Conservation (phyloP, 352 stramenopile genomes). For the Globisporangium carolinianum region DNA sequence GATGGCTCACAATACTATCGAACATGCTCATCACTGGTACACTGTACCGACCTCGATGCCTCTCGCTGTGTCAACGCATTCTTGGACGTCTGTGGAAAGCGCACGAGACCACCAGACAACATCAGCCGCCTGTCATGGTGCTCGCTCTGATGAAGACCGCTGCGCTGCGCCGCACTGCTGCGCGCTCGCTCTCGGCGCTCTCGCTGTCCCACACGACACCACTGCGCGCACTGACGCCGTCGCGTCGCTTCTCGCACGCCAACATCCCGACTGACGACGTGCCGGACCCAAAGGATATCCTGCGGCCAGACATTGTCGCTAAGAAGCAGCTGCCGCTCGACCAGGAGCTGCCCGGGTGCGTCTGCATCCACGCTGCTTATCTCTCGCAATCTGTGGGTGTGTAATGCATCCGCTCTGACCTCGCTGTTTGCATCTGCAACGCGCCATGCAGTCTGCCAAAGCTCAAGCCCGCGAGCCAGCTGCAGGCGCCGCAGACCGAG, state of each 20-base stretch:
- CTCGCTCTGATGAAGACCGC: constrained; percentile 16
- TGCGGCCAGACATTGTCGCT: constrained; percentile 35
- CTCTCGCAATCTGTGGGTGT: not conserved
- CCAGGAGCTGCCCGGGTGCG: constrained; percentile 47
- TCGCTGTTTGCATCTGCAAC: not conserved
- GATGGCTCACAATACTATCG: not conserved
- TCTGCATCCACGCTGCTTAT: not conserved
- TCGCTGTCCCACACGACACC: not conserved
- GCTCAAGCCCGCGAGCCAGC: constrained; percentile 79
- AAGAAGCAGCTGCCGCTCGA: constrained; percentile 56
- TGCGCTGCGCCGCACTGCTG: constrained; percentile 18
- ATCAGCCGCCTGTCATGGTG: constrained; percentile 20
- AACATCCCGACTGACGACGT: constrained; percentile 14
- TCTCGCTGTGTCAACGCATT: not conserved
- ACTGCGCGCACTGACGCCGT: constrained; percentile 4
- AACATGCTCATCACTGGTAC: not conserved
- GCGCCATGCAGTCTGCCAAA: constrained; percentile 38
- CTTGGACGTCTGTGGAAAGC: too few relatives aligned
- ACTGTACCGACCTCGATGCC: not conserved
- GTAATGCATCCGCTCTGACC: not conserved
- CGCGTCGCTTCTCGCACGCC: constrained; percentile 36
- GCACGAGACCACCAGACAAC: not conserved
- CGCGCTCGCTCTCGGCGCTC: constrained; percentile 9
- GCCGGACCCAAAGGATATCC: constrained; percentile 38
- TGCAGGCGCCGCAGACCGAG: constrained; percentile 85